Conservation (phyloP, 805 yeast genomes). For the Tetrapisispora nanseiensis region DNA sequence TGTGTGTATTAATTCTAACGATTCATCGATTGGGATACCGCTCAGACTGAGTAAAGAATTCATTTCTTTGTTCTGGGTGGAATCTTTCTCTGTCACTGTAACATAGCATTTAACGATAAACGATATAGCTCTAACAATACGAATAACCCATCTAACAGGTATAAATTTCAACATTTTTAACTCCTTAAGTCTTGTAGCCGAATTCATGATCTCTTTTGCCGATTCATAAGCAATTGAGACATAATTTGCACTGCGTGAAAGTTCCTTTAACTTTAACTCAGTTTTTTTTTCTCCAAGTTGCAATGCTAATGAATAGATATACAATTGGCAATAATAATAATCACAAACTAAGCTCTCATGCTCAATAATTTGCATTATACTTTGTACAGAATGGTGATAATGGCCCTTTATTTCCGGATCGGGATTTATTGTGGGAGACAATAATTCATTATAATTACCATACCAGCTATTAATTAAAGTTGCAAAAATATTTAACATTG, state of each 20-base stretch:
- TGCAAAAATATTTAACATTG: constrained; percentile 60
- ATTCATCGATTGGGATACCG: constrained; percentile 61
- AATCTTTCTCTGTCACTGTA: constrained; percentile 39
- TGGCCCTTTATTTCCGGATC: not conserved
- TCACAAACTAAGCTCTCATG: constrained; percentile 70
- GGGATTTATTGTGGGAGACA: constrained; percentile 17
- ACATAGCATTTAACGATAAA: constrained; percentile 79
- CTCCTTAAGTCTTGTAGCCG: constrained; percentile 60
- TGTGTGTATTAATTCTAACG: constrained; percentile 52
- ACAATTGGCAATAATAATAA: constrained; percentile 73
- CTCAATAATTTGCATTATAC: constrained; percentile 36
- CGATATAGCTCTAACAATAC: constrained; percentile 81
- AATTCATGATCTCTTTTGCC: constrained; percentile 67
- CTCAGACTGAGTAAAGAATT: constrained; percentile 48
- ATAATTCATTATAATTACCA: constrained; percentile 44
- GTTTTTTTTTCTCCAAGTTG: constrained; percentile 33
- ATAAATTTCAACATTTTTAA: constrained; percentile 57
- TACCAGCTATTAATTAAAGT: constrained; percentile 78
- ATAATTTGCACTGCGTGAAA: constrained; percentile 62
- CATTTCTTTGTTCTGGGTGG: constrained; percentile 28
- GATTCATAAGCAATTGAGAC: constrained; percentile 75
- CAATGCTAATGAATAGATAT: constrained; percentile 75
- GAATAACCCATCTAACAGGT: constrained; percentile 89
- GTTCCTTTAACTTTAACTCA: constrained; percentile 52
- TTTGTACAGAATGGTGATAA: no score